Base-by-base conservation (phyloP, 2,329 filamentous ascomycete genomes). In the Ascochyta fabae region DNA sequence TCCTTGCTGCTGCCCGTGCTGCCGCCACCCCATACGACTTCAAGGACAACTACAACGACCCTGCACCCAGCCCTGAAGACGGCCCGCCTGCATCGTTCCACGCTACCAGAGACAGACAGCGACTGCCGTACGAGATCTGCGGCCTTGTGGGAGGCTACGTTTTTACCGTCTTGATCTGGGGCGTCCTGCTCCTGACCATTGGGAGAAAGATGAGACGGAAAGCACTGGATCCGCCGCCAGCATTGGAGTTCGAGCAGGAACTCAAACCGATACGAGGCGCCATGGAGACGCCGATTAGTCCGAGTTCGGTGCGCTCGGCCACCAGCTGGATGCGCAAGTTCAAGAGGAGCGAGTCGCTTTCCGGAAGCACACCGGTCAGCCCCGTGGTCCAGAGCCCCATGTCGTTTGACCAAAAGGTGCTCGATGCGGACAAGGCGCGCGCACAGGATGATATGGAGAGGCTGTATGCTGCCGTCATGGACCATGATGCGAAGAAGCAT, bases 391-490 rank as follows among this genome's bases (percentile, higher is more conserved):
- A 86, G 48, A 85, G 88, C 55, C 86, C 91, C 56, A 83, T 83
- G 15, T 87, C 86, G 22, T 90, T 97, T 56, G 92, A 97, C 73
- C 87, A 89, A 56, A 83, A 83, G 56, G 84, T 96, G 15, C 84
- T 97, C 23, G 85, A 88, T 56, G 84, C 85, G 57, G 91, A 96
- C 76, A 86, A 84, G 72, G 82, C 84, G 69, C 88, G 88, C 79
- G 87, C 91, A 60, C 88, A 95, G 75, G 83, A 88, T 62, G 90
- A 96, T 73, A 87, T 97, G 75, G 92, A 96, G 75, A 87, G 91
- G 67, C 87, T 98, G 73, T 98, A 97, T 77, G 92, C 88, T 59
- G 89, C 92, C 64, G 93, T 96, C 61, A 89, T 96, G 87, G 91
- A 92, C 74, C 90, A 96, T 66, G 93, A 97, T 61, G 83, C 81